Conservation (phyloP, 1,284 basidiomycete genomes). For the Chiua sp. region DNA sequence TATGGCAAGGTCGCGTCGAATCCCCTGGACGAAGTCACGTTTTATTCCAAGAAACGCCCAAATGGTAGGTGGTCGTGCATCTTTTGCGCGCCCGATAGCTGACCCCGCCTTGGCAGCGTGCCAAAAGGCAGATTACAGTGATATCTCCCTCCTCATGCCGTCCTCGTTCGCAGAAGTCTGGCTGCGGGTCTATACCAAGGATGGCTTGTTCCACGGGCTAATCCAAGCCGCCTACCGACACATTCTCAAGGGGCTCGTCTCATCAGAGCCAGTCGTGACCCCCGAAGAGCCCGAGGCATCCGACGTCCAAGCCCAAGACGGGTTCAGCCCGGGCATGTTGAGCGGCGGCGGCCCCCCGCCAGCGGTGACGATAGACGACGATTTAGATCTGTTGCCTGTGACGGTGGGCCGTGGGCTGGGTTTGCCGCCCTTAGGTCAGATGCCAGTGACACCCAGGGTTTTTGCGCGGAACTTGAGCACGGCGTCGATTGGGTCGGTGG, state of each 20-base stretch:
- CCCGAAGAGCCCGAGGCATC: background rate
- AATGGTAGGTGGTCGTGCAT: constrained; percentile 47
- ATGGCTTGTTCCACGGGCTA: constrained; percentile 54
- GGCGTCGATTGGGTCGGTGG: constrained; percentile 10
- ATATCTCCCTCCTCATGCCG: constrained; percentile 69
- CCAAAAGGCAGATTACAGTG: constrained; percentile 52
- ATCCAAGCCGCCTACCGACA: constrained; percentile 72
- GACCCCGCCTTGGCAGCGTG: constrained; percentile 42
- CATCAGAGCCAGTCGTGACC: constrained; percentile 10
- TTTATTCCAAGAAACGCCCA: constrained; percentile 73
- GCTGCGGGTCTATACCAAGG: constrained; percentile 69
- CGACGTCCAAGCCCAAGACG: constrained; percentile 4
- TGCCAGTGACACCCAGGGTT: constrained; percentile 42
- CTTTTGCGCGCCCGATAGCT: background rate
- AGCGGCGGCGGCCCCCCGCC: background rate
- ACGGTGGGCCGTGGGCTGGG: background rate
- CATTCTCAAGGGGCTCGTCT: constrained; percentile 45
- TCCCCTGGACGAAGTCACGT: constrained; percentile 69
- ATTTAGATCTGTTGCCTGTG: constrained; percentile 14
- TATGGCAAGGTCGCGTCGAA: constrained; percentile 76
- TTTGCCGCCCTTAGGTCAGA: background rate
- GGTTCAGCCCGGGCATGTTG: constrained; percentile 15
- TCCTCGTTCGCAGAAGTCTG: constrained; percentile 65
- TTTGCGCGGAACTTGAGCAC: constrained; percentile 20
- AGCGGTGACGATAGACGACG: constrained; percentile 5